These are phyloP conservation scores for Hypomontagnella monticulosa DNA, from an alignment of 495 filamentous ascomycete genomes.

Conservation along the genomic window DNA sequence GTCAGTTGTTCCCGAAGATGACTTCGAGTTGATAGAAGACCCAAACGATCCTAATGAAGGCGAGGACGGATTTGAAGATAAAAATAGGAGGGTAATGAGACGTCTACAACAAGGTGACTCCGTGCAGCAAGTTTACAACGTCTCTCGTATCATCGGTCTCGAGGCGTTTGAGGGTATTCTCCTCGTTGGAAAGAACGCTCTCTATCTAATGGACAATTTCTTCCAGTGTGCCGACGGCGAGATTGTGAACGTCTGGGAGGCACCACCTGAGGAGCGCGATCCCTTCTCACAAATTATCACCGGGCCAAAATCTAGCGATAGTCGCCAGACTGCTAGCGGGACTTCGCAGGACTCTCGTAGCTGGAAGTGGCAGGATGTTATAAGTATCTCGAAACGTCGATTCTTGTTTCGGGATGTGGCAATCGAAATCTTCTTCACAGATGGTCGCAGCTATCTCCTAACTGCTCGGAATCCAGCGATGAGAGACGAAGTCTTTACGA, in stretches of 20 bases:
- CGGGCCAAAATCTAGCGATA: constrained; percentile 74
- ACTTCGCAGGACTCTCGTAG: constrained; percentile 81
- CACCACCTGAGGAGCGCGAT: constrained; percentile 90
- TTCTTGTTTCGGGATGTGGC: constrained; percentile 97
- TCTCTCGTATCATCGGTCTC: constrained; percentile 90
- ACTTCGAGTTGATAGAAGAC: constrained; percentile 91
- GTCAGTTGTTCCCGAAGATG: constrained; percentile 73
- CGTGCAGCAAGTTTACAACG: constrained; percentile 94
- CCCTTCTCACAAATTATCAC: constrained; percentile 94
- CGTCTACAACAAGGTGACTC: constrained; percentile 90
- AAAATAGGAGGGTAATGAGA: constrained; percentile 96
- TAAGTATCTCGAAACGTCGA: constrained; percentile 95
- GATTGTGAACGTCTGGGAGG: constrained; percentile 95
- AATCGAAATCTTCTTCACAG: constrained; percentile 94
- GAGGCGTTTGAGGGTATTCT: constrained; percentile 92
- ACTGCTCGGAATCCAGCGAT: constrained; percentile 76
- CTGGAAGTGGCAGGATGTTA: constrained; percentile 94
- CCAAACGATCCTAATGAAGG: constrained; percentile 80
- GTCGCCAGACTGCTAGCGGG: constrained; percentile 55
- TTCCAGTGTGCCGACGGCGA: constrained; percentile 95
- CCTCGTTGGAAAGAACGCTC: constrained; percentile 88
- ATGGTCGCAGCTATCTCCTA: constrained; percentile 92
- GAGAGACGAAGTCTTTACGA: constrained; percentile 81
- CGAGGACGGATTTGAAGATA: constrained; percentile 91
- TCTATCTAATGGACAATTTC: constrained; percentile 94